Percentiles rank a stretch among this genome's conserved stretches.
Evolutionary conservation across 2,329 filamentous ascomycete genomes (phyloP).

Genomic region (Domatiomyces catenatus): DNA sequence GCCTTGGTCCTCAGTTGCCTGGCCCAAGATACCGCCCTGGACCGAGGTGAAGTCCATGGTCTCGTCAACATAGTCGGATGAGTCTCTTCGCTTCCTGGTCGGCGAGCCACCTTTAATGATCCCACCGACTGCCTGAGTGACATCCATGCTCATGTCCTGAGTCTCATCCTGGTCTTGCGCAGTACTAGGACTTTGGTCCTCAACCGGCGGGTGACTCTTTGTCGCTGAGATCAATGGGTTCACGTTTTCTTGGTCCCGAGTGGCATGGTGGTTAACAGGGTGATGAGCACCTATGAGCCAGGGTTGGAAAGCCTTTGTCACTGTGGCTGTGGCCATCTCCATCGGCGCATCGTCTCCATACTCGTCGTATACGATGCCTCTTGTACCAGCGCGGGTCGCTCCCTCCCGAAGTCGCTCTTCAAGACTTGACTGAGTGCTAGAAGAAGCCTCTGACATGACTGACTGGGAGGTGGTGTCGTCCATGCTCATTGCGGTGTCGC

Average conservation of each 20-base stretch:
- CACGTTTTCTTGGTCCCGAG: conserved; percentile 32
- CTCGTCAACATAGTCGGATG: conserved; percentile 30
- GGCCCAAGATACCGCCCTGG: conserved; percentile 35
- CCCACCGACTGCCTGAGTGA: conserved; percentile 66
- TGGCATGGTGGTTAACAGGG: conserved; percentile 21
- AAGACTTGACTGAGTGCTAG: conserved; percentile 52
- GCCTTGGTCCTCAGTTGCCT: conserved; percentile 24
- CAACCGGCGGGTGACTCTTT: conserved; percentile 9
- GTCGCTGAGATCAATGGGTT: conserved; percentile 26
- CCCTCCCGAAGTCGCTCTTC: conserved; percentile 67
- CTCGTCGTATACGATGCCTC: conserved; percentile 46
- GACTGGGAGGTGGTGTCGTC: conserved; percentile 62
- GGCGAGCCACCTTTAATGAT: conserved; percentile 40
- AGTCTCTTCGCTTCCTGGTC: conserved; percentile 19
- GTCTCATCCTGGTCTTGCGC: conserved; percentile 35
- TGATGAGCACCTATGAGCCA: conserved; percentile 25
- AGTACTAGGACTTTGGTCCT: conserved; percentile 13
- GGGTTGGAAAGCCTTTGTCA: conserved; percentile 34
- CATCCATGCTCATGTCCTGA: conserved; percentile 82
- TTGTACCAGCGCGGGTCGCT: conserved; percentile 57
- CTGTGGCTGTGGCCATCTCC: conserved; percentile 54
- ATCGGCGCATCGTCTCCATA: conserved; percentile 60
- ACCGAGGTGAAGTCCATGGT: conserved; percentile 43
- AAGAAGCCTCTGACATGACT: conserved; percentile 44
- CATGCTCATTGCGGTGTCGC: conserved; percentile 68